Percentiles rank a stretch among this genome's conserved stretches.
These are phyloP conservation scores for Ceratobasidium sp. DNA, from an alignment of 1,284 basidiomycete genomes.

Conservation along the genomic window DNA sequence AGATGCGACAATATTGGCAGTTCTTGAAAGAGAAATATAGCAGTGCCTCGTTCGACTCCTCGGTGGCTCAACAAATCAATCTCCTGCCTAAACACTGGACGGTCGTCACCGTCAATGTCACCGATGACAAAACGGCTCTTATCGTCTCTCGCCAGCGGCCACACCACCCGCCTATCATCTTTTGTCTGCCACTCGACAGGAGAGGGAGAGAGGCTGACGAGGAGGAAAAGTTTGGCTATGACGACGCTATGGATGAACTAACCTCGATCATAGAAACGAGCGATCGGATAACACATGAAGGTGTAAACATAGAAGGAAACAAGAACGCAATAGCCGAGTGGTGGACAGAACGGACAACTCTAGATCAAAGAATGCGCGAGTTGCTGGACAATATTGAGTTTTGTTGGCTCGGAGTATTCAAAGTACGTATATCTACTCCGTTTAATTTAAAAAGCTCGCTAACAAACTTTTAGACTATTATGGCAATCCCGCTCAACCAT, in stretches of 20 bases:
- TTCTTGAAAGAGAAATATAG: constrained; percentile 69
- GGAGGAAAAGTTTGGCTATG: constrained; percentile 79
- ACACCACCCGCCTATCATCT: constrained; percentile 76
- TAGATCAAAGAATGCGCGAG: constrained; percentile 83
- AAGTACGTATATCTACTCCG: constrained; percentile 68
- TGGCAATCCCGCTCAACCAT: constrained; percentile 11
- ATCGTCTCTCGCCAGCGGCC: constrained; percentile 86
- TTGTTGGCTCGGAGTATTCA: constrained; percentile 98
- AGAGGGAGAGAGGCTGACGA: constrained; percentile 82
- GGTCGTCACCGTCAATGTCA: constrained; percentile 86
- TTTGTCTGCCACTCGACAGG: constrained; percentile 86
- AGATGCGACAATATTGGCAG: constrained; percentile 73
- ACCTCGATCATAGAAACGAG: constrained; percentile 82
- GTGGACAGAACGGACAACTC: constrained; percentile 85
- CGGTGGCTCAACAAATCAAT: constrained; percentile 61
- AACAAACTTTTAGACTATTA: constrained; percentile 35
- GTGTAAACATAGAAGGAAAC: constrained; percentile 66
- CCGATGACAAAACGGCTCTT: constrained; percentile 85
- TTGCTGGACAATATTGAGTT: constrained; percentile 91
- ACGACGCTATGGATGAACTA: constrained; percentile 81
- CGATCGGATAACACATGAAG: constrained; percentile 60
- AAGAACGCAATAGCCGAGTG: constrained; percentile 78
- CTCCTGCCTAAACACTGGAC: constrained; percentile 86
- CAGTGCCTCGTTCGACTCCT: constrained; percentile 62
- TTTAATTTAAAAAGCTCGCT: neutral